Percentiles rank a stretch among this genome's conserved stretches.
Evolutionary conservation across 129 eudicot genomes (phyloP).

Genomic region (Artemisia argyi): DNA sequence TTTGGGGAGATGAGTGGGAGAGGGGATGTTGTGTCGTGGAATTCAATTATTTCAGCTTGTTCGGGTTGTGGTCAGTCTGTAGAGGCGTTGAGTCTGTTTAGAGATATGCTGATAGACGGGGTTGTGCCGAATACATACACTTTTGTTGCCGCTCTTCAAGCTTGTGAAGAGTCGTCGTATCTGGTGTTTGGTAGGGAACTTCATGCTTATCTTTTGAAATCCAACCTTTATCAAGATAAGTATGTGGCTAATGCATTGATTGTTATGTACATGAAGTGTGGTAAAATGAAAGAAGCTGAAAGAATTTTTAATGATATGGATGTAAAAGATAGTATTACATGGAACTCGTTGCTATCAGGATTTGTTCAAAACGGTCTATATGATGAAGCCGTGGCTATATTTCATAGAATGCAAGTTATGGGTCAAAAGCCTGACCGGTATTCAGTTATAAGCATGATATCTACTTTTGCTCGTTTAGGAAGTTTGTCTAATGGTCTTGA

Average conservation of each 20-base stretch:
- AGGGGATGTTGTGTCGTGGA: constrained; percentile 84
- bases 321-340: constrained; percentile 58
- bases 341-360: constrained; percentile 82
- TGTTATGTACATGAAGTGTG: constrained; percentile 57
- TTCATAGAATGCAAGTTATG: constrained; percentile 41
- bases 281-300: constrained; percentile 58
- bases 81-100: constrained; percentile 47
- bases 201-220: constrained; percentile 69
- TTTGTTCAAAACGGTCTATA: constrained; percentile 62
- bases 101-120: constrained; percentile 48
- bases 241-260: constrained; percentile 73
- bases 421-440: constrained; percentile 60
- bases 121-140: constrained; percentile 67
- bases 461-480: constrained; percentile 53
- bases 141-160: constrained; percentile 65
- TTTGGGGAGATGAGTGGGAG: constrained; percentile 36
- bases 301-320: constrained; percentile 39
- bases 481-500: constrained; percentile 58
- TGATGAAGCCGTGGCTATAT: constrained; percentile 49
- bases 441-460: constrained; percentile 54
- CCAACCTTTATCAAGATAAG: constrained; percentile 29
- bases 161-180: constrained; percentile 50
- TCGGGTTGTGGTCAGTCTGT: constrained; percentile 22
- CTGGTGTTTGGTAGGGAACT: constrained; percentile 45
- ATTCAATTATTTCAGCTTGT: constrained; percentile 65